Percentiles rank a stretch among this genome's conserved stretches.
Evolutionary conservation across 139 green algal species (phyloP).

Genomic region (Desmodesmus armatus): DNA sequence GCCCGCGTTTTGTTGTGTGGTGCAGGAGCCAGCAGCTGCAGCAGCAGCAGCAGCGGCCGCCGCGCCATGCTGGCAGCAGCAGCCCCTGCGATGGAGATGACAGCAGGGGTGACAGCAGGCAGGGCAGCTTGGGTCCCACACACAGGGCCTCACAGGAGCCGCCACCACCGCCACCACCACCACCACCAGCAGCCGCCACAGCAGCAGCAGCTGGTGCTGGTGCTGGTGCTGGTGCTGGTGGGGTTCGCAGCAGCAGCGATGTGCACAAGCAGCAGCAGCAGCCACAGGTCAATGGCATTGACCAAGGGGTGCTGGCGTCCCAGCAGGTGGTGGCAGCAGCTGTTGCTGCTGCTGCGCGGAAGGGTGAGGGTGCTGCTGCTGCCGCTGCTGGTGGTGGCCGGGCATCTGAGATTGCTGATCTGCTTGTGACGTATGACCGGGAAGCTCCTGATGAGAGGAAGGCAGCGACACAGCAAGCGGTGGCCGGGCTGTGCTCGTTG

Average conservation of each 20-base stretch:
- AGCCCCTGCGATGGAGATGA: not conserved
- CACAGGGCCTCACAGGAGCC: not conserved
- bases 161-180: too few species aligned
- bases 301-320: not conserved
- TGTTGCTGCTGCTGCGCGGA: not conserved
- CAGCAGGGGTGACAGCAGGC: not conserved
- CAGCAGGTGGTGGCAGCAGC: not conserved
- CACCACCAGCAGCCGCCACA: not conserved
- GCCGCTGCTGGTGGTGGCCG: not conserved
- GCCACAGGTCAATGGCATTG: not conserved
- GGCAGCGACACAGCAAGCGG: not conserved
- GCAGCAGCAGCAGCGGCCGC: not conserved
- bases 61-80: not conserved
- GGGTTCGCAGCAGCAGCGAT: not conserved
- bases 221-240: not conserved
- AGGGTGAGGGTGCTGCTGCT: not conserved
- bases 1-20: not conserved
- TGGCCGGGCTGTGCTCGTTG: not conserved
- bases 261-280: conserved; percentile 10
- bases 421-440: not conserved
- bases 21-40: conserved; percentile 3
- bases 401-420: conserved; percentile 6
- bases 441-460: not conserved
- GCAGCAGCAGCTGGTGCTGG: not conserved
- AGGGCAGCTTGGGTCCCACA: not conserved